Percentiles rank a stretch among this genome's conserved stretches.
phyloP scores from a whole-genome alignment of 139 green algal genomes.

The Gonium pectorale region DNA sequence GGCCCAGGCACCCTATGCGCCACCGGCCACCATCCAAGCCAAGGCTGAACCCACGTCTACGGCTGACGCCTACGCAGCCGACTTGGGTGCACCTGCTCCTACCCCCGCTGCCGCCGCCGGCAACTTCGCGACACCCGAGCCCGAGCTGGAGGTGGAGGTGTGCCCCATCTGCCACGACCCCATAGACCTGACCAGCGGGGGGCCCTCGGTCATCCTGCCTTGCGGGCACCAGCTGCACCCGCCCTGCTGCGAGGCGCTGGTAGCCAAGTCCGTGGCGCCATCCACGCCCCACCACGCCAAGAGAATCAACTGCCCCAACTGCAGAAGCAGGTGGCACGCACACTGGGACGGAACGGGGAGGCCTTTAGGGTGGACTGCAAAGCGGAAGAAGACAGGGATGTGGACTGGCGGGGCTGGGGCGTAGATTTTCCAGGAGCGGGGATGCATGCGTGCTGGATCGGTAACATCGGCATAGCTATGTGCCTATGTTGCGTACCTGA shows the following conservation, averaged over 20 bases:
- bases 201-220: slow-evolving; percentile 65
- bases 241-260: slow-evolving; percentile 69
- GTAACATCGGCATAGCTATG: too few species aligned
- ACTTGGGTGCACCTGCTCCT: too few species aligned
- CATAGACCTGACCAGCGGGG: slow-evolving; percentile 35
- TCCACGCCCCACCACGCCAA: slow-evolving; percentile 2
- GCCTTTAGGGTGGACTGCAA: too few species aligned
- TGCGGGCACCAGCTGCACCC: slow-evolving; percentile 83
- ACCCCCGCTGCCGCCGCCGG: background rate
- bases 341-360: too few species aligned
- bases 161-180: slow-evolving; percentile 85
- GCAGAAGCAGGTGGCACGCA: slow-evolving; percentile 60
- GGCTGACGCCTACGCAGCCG: too few species aligned
- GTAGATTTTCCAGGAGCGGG: too few species aligned
- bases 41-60: too few species aligned
- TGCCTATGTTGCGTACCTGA: too few species aligned
- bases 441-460: too few species aligned
- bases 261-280: slow-evolving; percentile 44
- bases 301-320: slow-evolving; percentile 80
- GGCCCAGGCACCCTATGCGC: too few species aligned
- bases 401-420: too few species aligned
- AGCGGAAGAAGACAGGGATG: too few species aligned
- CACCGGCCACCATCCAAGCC: background rate
- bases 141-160: slow-evolving; percentile 36
- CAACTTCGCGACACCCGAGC: background rate